Evolutionary conservation across 345 rosid species (phyloP), one percentile per base, ranked within the genome.

Genomic region (Populus davidiana): DNA sequence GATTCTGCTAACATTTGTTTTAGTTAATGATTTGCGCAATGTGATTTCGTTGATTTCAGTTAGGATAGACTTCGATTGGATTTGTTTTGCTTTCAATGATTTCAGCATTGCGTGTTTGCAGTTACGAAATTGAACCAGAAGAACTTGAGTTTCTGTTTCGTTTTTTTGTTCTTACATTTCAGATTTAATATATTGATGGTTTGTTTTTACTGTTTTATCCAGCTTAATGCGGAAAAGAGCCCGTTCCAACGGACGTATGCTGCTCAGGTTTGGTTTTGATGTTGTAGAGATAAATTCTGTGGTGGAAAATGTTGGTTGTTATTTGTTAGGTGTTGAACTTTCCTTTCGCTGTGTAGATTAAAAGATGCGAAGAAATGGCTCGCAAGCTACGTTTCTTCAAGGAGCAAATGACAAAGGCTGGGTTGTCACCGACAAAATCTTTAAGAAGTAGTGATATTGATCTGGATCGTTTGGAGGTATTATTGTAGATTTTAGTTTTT

Each of bases 221-320:
- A 81, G 81, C 84, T 81, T 8, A 81, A 81, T 63, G 71, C 71
- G 7, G 81, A 69, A 47, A 81, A 73, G 81, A 81, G 84, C 27
- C 81, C 84, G 10, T 81, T 81, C 73, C 81, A 81, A 43, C 63
- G 84, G 23, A 77, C 84, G 4, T 81, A 81, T 69, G 84, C 84
- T 70, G 67, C 56, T 68, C 84, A 81, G 80, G 84, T 77, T 68
- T 49, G 68, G 23, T 38, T 18, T 69, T 18, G 5, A 49, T 6
- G 21, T 27, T 25, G 33, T 70, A 6, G 49, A 25, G 35, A 59
- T 59, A 25, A 59, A 6, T 70, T 52, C 14, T 47, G 12, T 9
- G 31, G 18, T 71, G 61, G 63, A n/a, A 10, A 59, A 10, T 59
- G 27, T 9, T 23, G 64, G 29, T n/a, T n/a, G 13, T 21, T 56